Percentiles rank a stretch among this genome's conserved stretches.
These are phyloP conservation scores for Cladorrhinum samala DNA, from an alignment of 495 filamentous ascomycete genomes.

Conservation along the genomic window DNA sequence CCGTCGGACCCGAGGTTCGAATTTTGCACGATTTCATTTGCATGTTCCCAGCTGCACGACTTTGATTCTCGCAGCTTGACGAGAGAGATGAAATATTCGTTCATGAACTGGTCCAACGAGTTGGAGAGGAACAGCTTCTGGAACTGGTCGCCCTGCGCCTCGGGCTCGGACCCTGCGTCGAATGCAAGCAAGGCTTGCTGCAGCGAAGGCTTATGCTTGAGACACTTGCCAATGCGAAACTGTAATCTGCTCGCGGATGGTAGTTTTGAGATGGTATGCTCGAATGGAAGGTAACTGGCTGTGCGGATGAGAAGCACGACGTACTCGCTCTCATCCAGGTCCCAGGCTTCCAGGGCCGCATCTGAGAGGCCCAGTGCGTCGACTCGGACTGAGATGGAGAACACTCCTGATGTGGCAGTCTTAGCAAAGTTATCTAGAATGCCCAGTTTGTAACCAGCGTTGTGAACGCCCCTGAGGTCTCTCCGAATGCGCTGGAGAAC, in stretches of 20 bases:
- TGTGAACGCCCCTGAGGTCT: constrained; percentile 57
- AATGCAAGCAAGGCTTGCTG: constrained; percentile 50
- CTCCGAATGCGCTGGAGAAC: constrained; percentile 40
- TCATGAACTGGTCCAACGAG: constrained; percentile 65
- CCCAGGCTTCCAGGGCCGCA: constrained; percentile 74
- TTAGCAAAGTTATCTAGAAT: constrained; percentile 46
- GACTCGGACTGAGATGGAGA: constrained; percentile 63
- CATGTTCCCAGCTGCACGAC: constrained; percentile 61
- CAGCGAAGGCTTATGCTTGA: constrained; percentile 49
- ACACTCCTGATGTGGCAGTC: constrained; percentile 33
- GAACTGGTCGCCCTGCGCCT: constrained; percentile 22
- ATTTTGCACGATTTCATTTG: constrained; percentile 51
- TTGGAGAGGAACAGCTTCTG: constrained; percentile 62
- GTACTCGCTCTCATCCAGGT: constrained; percentile 59
- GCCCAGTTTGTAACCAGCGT: constrained; percentile 72
- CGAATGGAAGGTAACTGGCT: constrained; percentile 50
- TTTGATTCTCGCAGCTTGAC: constrained; percentile 51
- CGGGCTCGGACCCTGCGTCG: neutral
- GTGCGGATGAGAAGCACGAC: constrained; percentile 74
- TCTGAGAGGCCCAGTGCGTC: constrained; percentile 67
- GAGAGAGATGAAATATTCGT: constrained; percentile 58
- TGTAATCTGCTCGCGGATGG: neutral
- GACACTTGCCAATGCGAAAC: constrained; percentile 49
- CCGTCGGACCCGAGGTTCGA: neutral
- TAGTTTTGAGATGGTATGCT: constrained; percentile 21